Evolutionary conservation across 805 yeast genomes (phyloP).

Genomic region (Cyberlindnera mycetangii): DNA sequence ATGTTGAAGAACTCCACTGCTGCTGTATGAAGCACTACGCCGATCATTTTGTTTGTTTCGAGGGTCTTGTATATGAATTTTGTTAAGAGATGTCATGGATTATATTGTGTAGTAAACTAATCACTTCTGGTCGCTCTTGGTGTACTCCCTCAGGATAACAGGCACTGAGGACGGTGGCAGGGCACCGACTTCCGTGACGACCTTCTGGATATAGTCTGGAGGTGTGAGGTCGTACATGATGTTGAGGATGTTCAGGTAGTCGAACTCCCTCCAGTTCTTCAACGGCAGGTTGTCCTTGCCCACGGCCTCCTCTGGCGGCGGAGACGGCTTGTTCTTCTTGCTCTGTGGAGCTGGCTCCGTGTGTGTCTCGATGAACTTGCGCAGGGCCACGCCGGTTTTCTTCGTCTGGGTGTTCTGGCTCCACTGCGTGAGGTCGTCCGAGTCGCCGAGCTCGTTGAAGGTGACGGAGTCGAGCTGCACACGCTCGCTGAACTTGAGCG

Average conservation of each 20-base stretch:
- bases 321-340: slow-evolving; percentile 26
- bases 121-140: slow-evolving; percentile 27
- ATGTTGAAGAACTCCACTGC: slow-evolving; percentile 5
- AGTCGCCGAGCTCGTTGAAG: slow-evolving; percentile 83
- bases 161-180: slow-evolving; percentile 98
- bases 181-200: slow-evolving; percentile 93
- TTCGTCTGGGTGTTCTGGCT: slow-evolving; percentile 46
- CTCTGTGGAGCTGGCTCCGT: slow-evolving; percentile 22
- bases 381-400: slow-evolving; percentile 49
- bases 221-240: slow-evolving; percentile 94
- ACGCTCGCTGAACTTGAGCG: slow-evolving; percentile 89
- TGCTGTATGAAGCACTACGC: slow-evolving; percentile 2
- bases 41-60: not conserved
- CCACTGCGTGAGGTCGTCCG: slow-evolving; percentile 58
- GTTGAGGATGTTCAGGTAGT: slow-evolving; percentile 68
- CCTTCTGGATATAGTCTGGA: slow-evolving; percentile 88
- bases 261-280: slow-evolving; percentile 61
- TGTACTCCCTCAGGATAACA: slow-evolving; percentile 90
- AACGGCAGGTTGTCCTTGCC: slow-evolving; percentile 41
- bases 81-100: slow-evolving; percentile 3
- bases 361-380: slow-evolving; percentile 52
- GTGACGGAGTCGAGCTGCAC: slow-evolving; percentile 97
- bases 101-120: not conserved
- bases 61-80: not conserved
- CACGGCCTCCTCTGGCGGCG: slow-evolving; percentile 19